Evolutionary conservation across 2,329 filamentous ascomycete species (phyloP), one percentile per base, ranked within the genome.

Genomic region (Xylogone sp.): DNA sequence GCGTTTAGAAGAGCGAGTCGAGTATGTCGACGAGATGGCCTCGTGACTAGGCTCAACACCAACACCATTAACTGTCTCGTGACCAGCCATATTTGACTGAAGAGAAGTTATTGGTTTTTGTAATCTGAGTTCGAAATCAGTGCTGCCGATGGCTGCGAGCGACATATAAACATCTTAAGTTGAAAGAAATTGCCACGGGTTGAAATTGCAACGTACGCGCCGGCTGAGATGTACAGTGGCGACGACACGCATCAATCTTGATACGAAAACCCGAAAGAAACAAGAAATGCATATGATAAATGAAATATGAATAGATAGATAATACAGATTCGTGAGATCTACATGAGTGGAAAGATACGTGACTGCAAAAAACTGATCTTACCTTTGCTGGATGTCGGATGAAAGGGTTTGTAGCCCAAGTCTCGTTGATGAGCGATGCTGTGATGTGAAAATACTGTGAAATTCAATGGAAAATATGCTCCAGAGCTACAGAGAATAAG

Each of bases 1-100:
- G 42, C 59, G 57, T 52, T 62, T 62, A 16, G 58, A 47, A 24
- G 47, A 49, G 19, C 50, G 39, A 19, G 50, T 52, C 19, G 47
- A 49, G 18, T 49, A 49, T 27, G 34, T 49, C 18, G 47, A 43
- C 19, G 46, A 39, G 42, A n/a, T 49, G 34, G 13, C 34, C 13
- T 49, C 47, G 24, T 42, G 47, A 42, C 43, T 21, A 39, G 34
- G 8, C 34, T 39, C 34, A 13, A 18, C 34, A 16, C 10, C 5
- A 13, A 21, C n/a, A 49, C 47, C 47, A 24, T 21, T 31, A 21
- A 31, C 13, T 43, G 21, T 22, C 47, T 49, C 47, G 47, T 49
- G 47, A 49, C 47, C 47, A 19, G 24, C 21, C 47, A 49, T 49
- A 39, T 39, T 13, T 39, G 34, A 39, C 34, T 18, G 34, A 39